Evolutionary conservation across 2,329 filamentous ascomycete species (phyloP).

Genomic region (Leptographium procerum): DNA sequence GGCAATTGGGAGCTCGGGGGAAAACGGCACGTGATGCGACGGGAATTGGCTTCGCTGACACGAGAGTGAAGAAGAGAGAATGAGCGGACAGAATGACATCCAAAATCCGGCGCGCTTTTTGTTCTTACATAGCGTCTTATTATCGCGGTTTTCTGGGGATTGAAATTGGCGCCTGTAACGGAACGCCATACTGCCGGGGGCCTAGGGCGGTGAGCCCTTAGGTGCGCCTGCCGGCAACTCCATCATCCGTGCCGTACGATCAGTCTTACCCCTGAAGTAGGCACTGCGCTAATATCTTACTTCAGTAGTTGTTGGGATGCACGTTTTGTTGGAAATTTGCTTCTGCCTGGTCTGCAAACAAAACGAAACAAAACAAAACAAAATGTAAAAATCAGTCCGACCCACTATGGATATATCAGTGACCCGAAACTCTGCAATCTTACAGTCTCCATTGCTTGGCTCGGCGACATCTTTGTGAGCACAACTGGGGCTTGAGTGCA

Average conservation of each 20-base stretch:
- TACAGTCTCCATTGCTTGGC: too few species aligned
- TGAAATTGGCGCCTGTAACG: background rate
- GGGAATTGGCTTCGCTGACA: slow-evolving; percentile 23
- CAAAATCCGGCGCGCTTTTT: background rate
- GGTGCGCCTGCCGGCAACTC: background rate
- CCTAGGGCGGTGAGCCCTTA: background rate
- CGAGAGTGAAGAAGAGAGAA: background rate
- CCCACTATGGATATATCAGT: background rate
- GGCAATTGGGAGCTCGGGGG: background rate
- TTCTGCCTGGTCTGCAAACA: background rate
- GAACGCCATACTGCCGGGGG: background rate
- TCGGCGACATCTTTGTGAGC: background rate
- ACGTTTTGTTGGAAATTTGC: background rate
- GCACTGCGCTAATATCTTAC: background rate
- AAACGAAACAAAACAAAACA: background rate
- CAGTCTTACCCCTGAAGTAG: background rate
- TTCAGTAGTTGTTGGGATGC: background rate
- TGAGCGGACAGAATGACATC: background rate
- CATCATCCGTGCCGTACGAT: background rate
- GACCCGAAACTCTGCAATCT: too few species aligned
- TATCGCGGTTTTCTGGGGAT: background rate
- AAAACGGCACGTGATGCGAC: slow-evolving; percentile 17
- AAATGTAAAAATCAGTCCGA: background rate
- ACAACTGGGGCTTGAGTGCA: background rate
- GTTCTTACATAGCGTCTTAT: too few species aligned